Conservation (phyloP, 2,329 filamentous ascomycete species). For the Sporothrix schenckii region DNA sequence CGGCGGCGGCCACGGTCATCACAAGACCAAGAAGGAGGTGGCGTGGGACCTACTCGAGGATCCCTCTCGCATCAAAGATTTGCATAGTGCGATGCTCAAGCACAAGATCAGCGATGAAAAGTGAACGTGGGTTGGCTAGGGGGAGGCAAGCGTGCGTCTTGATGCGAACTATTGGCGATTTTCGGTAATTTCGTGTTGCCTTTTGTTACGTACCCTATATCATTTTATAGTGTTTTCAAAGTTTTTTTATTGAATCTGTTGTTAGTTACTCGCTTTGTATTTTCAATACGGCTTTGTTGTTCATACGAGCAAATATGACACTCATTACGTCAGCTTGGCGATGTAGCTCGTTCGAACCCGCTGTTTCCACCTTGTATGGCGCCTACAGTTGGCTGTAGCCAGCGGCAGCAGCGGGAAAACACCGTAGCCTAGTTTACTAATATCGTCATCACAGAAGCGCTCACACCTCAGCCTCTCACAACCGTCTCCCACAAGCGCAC, state of each 20-base stretch:
- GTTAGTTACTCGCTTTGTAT: not conserved
- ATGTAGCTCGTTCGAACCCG: not conserved
- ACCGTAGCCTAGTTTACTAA: slow-evolving; percentile 16
- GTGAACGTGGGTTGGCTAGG: not conserved
- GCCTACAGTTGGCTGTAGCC: not conserved
- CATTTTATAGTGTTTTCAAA: not conserved
- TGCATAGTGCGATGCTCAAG: slow-evolving; percentile 29
- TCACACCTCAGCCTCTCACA: not conserved
- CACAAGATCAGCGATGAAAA: slow-evolving; percentile 1
- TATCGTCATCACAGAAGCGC: slow-evolving; percentile 14
- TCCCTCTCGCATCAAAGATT: slow-evolving; percentile 50
- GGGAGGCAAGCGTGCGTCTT: not conserved
- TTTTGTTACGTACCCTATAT: not conserved
- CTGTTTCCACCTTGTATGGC: not conserved
- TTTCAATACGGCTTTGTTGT: not conserved
- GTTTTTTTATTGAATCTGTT: not conserved
- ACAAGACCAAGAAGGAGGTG: slow-evolving; percentile 56
- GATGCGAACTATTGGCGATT: not conserved
- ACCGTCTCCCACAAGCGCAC: not conserved
- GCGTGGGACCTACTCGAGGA: slow-evolving; percentile 57
- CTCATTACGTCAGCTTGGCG: not conserved
- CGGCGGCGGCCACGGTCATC: not conserved
- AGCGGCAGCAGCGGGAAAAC: not conserved
- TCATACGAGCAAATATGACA: too few species aligned
- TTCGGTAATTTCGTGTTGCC: too few species aligned